Base-by-base conservation (phyloP, 2,329 filamentous ascomycete species). In the Trichoderma brevicompactum region DNA sequence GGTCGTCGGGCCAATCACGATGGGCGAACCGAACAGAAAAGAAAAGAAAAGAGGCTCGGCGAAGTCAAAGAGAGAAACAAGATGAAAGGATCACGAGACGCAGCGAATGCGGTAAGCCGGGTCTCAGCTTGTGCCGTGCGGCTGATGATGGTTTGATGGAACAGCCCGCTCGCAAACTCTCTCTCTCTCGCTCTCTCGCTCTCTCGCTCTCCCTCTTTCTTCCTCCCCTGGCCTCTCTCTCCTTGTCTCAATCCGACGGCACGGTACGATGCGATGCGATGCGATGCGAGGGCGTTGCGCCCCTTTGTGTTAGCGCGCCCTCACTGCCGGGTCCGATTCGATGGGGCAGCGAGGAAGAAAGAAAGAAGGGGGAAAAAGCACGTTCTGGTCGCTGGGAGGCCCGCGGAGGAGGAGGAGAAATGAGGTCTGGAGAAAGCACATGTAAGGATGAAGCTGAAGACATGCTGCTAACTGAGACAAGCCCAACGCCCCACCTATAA, bases 21-120 rank as follows among this genome's bases (percentile, higher is more conserved):
- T n/a, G 17, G 19, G 17, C n/a, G 17, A 17, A 38, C 23, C 46
- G 32, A 52, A 17, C 17, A 62, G 36, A 17, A n/a, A 23, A 36
- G 10, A 53, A 53, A 40, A 36, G 41, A 40, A 19, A 15, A 41
- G 28, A 58, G 32, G 43, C 23, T 28, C 23, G 23, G 23, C 23
- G n/a, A 53, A 53, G 44, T 44, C 10, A 50, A 40, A 41, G n/a
- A 41, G 28, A 58, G 41, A 54, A 43, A 28, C 60, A 63, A 63
- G 60, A 54, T 63, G 60, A 63, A 54, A 34, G 59, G 60, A 63
- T 63, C 49, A 53, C 49, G 13, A 63, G 49, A 63, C 49, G 49
- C 23, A 28, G 23, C 23, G 23, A 28, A 28, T 28, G 5, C 49
- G 52, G 36, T 13, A 54, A 23, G 17, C 52, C 17, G 12, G 49